Evolutionary conservation across 805 yeast genomes (phyloP).

Genomic region (Metschnikowia dekortorum): DNA sequence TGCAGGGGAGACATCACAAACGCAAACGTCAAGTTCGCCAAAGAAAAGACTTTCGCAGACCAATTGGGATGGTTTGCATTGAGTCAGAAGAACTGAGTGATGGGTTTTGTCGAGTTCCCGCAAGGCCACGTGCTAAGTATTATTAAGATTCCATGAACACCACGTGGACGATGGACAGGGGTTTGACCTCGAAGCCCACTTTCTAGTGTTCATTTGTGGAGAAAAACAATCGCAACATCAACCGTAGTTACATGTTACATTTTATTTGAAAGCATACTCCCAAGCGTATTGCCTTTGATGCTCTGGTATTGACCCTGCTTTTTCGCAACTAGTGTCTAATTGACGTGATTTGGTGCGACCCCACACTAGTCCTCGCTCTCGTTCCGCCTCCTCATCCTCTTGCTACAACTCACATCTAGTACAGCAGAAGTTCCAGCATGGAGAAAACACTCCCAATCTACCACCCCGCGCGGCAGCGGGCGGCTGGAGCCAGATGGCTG

Average conservation of each 20-base stretch:
- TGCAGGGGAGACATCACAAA: constrained; percentile 65
- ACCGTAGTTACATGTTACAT: too few relatives aligned
- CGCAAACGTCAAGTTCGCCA: constrained; percentile 57
- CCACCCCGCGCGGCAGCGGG: background rate
- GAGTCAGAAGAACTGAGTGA: background rate
- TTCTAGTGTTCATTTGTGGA: too few relatives aligned
- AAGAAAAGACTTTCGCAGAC: constrained; percentile 56
- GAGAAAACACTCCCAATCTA: constrained; percentile 1
- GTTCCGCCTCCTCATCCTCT: background rate
- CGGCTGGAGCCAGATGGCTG: background rate
- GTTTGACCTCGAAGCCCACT: too few relatives aligned
- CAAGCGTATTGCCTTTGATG: too few relatives aligned
- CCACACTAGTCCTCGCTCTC: background rate
- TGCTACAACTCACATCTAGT: background rate
- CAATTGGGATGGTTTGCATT: constrained; percentile 27
- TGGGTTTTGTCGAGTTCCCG: background rate
- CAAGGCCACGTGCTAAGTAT: too few relatives aligned
- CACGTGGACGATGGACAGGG: too few relatives aligned
- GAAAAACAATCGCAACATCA: too few relatives aligned
- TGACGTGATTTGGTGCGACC: background rate
- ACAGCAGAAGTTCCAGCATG: background rate
- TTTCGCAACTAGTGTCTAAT: too few relatives aligned
- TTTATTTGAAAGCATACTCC: too few relatives aligned
- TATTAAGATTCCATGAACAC: too few relatives aligned
- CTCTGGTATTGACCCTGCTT: too few relatives aligned